Base-by-base conservation (phyloP, 2,329 filamentous ascomycete genomes). In the Chaetomium sp. region DNA sequence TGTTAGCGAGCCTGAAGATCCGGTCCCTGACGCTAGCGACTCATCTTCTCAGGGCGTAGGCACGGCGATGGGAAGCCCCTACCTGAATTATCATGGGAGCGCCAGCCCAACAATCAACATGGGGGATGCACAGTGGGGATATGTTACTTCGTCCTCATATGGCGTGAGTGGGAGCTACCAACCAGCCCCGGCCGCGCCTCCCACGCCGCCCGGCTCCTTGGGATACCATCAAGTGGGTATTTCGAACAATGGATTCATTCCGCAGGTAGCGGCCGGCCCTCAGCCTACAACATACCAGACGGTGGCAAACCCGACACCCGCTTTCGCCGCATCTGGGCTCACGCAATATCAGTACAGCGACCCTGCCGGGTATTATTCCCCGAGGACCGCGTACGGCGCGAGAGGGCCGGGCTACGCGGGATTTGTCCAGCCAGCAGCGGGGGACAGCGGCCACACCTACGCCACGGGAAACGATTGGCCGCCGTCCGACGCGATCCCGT, bases 281-380 rank as follows among this genome's bases (percentile, higher is more conserved):
- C 62, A 47, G 12, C 10, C 54, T 3, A 19, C 29, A 13, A 29
- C 9, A 23, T 64, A 67, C 33, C 65, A 38, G 23, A 25, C 45
- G 16, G 13, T 31, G 1, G 7, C 60, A 25, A 50, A 31, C 33
- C 51, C 57, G 19, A 23, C 49, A 12, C 19, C 60, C 33, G 16
- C 19, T 13, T 12, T 50, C 10, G 16, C 50, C 16, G 57, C 57
- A 29, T 19, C 55, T 9, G 10, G 33, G 42, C 3, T 29, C 13
- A 16, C 27, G 12, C 31, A 42, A 1, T 62, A 65, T n/a, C 50
- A 27, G n/a, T 64, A 64, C 62, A 38, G 42, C 16, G 23, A 50
- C 54, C 5, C 62, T 16, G 13, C 21, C 3, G 25, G 58, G 25
- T 66, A 53, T 55, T 64, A 60, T 12, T 29, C 53, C 19, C 12